A percentile compares a stretch with the other conserved stretches of the same genome.
Evolutionary conservation across 108 stramenopile species (phyloP).

Genomic region (Fistulifera pelliculosa): DNA sequence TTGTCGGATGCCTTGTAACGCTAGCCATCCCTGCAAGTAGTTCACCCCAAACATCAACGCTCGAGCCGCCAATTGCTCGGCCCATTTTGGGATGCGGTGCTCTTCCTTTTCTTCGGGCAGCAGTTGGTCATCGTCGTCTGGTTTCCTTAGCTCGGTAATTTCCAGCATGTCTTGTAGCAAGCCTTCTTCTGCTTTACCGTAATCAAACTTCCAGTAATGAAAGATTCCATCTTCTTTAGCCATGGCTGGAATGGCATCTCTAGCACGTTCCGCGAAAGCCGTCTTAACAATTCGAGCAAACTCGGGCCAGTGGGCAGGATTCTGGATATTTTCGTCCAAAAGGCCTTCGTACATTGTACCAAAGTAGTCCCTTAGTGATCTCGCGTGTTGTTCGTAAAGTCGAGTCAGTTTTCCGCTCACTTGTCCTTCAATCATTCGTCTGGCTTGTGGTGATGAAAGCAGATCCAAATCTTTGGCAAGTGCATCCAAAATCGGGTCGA

Average conservation of each 20-base stretch:
- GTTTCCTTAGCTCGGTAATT: slow-evolving; percentile 15
- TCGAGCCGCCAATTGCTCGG: slow-evolving; percentile 59
- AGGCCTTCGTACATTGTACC: slow-evolving; percentile 8
- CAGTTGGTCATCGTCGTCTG: slow-evolving; percentile 4
- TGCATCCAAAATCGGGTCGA: too few species aligned
- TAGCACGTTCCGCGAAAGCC: slow-evolving; percentile 46
- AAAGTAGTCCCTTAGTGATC: slow-evolving; percentile 12
- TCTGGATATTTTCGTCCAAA: slow-evolving; percentile 7
- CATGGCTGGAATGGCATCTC: slow-evolving; percentile 42
- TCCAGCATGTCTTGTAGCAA: slow-evolving; percentile 63
- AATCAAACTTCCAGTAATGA: slow-evolving; percentile 29
- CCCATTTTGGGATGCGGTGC: slow-evolving; percentile 49
- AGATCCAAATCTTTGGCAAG: too few species aligned
- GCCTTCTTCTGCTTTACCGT: slow-evolving; percentile 31
- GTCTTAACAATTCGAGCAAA: slow-evolving; percentile 41
- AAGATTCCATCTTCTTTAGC: slow-evolving; percentile 22
- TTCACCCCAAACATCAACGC: slow-evolving; percentile 65
- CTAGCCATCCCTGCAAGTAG: slow-evolving; percentile 80
- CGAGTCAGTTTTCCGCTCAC: neutral
- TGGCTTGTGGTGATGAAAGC: too few species aligned
- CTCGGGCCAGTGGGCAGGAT: slow-evolving; percentile 15
- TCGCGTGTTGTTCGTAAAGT: slow-evolving; percentile 3
- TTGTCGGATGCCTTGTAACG: slow-evolving; percentile 57
- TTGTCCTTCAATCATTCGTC: slow-evolving; percentile 11
- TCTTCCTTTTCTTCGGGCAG: neutral